Conservation (phyloP, 2,329 filamentous ascomycete species). For the Alternaria postmessia region DNA sequence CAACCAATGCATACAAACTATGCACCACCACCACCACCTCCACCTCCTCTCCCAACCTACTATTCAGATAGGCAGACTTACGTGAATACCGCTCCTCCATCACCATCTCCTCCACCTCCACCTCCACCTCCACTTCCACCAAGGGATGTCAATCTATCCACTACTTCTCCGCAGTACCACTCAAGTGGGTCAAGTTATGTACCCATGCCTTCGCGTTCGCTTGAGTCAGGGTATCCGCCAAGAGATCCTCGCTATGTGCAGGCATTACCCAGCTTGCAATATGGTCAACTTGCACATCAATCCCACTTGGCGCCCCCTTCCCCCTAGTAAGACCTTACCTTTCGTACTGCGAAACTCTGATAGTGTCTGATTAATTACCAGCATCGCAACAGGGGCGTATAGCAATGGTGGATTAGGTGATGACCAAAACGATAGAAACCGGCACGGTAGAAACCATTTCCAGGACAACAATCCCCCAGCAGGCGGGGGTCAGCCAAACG, state of each 20-base stretch:
- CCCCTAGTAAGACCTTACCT: too few species aligned
- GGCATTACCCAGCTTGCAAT: not conserved
- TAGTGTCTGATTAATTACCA: not conserved
- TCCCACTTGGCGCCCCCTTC: too few species aligned
- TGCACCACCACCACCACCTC: not conserved
- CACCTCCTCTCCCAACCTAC: not conserved
- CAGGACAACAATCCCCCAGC: not conserved
- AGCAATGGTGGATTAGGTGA: not conserved
- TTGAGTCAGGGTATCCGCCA: not conserved
- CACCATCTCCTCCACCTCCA: not conserved
- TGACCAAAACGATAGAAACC: not conserved
- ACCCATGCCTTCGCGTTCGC: too few species aligned
- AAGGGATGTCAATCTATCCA: too few species aligned
- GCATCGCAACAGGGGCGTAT: not conserved
- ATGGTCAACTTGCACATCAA: not conserved
- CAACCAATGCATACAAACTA: not conserved
- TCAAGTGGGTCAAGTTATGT: too few species aligned
- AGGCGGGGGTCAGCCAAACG: not conserved
- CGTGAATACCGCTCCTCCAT: not conserved
- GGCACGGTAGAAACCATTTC: not conserved
- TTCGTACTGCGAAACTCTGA: too few species aligned
- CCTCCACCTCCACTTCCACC: not conserved
- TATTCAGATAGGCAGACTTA: too few species aligned
- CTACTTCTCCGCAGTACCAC: too few species aligned
- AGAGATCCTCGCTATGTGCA: not conserved